phyloP scores from a whole-genome alignment of 2,329 filamentous ascomycete species.

The Microdochium bolleyi region DNA sequence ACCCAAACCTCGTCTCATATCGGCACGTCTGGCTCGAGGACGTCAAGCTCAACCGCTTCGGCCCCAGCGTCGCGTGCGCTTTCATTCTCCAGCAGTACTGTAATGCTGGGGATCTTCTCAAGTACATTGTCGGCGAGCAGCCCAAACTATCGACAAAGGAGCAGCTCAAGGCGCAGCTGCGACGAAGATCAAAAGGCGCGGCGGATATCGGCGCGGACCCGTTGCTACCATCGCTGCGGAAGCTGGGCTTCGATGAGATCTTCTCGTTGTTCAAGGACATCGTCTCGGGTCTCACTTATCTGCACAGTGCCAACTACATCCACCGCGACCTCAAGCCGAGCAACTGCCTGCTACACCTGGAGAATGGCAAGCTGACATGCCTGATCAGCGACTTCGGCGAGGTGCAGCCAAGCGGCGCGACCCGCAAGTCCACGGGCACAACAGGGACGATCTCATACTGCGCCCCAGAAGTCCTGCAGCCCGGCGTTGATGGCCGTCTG shows the following conservation, averaged over 20 bases:
- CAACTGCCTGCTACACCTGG: slow-evolving; percentile 83
- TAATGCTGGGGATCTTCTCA: slow-evolving; percentile 84
- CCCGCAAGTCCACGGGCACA: slow-evolving; percentile 81
- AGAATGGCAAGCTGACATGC: slow-evolving; percentile 63
- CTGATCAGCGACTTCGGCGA: slow-evolving; percentile 98
- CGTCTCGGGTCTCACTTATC: slow-evolving; percentile 80
- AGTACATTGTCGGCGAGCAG: slow-evolving; percentile 68
- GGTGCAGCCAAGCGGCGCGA: slow-evolving; percentile 75
- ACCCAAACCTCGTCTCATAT: slow-evolving; percentile 93
- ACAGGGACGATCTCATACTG: slow-evolving; percentile 98
- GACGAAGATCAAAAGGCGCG: slow-evolving; percentile 73
- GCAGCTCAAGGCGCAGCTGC: slow-evolving; percentile 79
- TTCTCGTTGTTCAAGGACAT: slow-evolving; percentile 96
- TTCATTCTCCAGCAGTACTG: slow-evolving; percentile 98
- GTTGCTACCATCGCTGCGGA: slow-evolving; percentile 30
- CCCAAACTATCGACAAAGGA: slow-evolving; percentile 65
- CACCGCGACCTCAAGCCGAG: slow-evolving; percentile 94
- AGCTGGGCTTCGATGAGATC: slow-evolving; percentile 75
- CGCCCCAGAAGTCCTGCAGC: slow-evolving; percentile 81
- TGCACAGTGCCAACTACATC: slow-evolving; percentile 88
- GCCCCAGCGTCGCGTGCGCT: slow-evolving; percentile 84
- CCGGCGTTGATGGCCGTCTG: slow-evolving; percentile 60
- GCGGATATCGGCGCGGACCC: slow-evolving; percentile 48
- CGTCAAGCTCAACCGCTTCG: slow-evolving; percentile 74
- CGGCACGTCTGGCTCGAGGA: slow-evolving; percentile 97